Conservation (phyloP, 106 monocot species). For the Apostasia ramifera region DNA sequence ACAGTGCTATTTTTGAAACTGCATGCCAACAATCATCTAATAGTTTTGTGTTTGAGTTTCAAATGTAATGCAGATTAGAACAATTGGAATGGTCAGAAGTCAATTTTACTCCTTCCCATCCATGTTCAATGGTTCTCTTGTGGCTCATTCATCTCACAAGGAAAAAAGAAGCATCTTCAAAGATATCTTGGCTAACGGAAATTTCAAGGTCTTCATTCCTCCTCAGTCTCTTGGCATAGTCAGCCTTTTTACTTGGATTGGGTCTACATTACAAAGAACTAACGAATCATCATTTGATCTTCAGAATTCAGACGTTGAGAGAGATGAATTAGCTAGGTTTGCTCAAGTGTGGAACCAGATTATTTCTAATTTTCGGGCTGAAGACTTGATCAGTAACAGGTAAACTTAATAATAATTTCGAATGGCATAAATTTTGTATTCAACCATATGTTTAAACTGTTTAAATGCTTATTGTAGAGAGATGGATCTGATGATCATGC, state of each 20-base stretch:
- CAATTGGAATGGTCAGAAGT: constrained; percentile 75
- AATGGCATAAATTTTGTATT: background rate
- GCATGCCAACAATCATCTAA: background rate
- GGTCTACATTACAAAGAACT: background rate
- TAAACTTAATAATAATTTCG: constrained; percentile 6
- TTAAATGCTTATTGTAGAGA: constrained; percentile 31
- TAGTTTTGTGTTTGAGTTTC: background rate
- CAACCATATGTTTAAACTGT: background rate
- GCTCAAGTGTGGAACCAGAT: constrained; percentile 74
- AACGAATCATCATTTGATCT: background rate
- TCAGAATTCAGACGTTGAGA: constrained; percentile 36
- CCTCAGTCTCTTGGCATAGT: background rate
- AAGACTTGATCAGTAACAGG: constrained; percentile 79
- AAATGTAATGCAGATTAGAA: constrained; percentile 42
- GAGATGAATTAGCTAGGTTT: constrained; percentile 43
- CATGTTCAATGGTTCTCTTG: constrained; percentile 47
- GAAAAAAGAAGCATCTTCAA: constrained; percentile 26
- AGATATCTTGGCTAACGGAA: constrained; percentile 31
- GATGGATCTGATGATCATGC: constrained; percentile 69
- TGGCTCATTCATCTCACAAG: constrained; percentile 28
- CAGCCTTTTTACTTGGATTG: background rate
- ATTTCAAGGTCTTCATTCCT: constrained; percentile 38
- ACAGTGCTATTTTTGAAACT: background rate
- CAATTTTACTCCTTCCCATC: constrained; percentile 54
- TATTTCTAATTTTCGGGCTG: constrained; percentile 48